Evolutionary conservation across 176 grass and related monocot species (phyloP), one percentile per base, ranked within the genome.

Genomic region (Cenchrus purpureus): DNA sequence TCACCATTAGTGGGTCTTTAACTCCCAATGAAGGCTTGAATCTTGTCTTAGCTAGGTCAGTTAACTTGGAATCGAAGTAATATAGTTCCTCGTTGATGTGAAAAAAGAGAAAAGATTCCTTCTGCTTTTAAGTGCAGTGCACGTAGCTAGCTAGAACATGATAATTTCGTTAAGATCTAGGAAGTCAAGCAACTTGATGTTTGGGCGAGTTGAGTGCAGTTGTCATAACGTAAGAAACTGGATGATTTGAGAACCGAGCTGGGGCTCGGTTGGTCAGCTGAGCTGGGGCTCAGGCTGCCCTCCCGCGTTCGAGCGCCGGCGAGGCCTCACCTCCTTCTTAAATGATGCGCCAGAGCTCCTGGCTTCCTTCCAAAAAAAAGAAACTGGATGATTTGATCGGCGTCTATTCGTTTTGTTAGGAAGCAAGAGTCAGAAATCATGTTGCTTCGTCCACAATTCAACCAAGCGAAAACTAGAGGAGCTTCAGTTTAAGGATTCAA

Each of bases 201-300:
- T 49, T 49, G 49, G 58, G 29, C 43, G 65, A 78, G 79, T 57
- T 83, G 76, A 14, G 79, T 58, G 78, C 9, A 15, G 40, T 51
- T 86, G 73, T 73, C 88, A 73, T 65, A 73, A 77, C 60, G 82
- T 42, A 43, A 90, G 72, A 73, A 81, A 78, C 4, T 52, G 16
- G 5, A 87, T 81, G n/a, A 22, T 22, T 50, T 12, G 61, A 65
- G n/a, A n/a, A n/a, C n/a, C n/a, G n/a, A n/a, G n/a, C n/a, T n/a
- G n/a, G n/a, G n/a, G n/a, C n/a, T n/a, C n/a, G n/a, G n/a, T n/a
- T n/a, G n/a, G n/a, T n/a, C n/a, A n/a, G n/a, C n/a, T n/a, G n/a
- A n/a, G n/a, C n/a, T n/a, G n/a, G n/a, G n/a, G n/a, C n/a, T n/a
- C n/a, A n/a, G n/a, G n/a, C n/a, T n/a, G n/a, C n/a, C n/a, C n/a